Conservation (phyloP, 2,329 filamentous ascomycete genomes). For the Bisporella sp. region DNA sequence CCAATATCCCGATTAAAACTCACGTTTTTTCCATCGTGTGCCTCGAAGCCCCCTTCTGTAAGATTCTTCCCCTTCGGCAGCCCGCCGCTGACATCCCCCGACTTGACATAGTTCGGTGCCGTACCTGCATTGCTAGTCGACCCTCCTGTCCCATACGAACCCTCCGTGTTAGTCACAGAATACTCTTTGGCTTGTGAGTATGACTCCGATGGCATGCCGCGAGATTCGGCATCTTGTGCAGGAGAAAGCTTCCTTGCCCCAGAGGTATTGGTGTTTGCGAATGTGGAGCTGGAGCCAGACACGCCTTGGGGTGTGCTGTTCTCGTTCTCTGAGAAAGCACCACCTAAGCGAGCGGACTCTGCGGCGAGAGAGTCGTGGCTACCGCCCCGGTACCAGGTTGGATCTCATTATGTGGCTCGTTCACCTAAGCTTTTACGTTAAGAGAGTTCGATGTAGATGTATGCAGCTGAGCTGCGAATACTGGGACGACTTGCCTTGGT, state of each 20-base stretch:
- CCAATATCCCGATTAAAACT: slow-evolving; percentile 35
- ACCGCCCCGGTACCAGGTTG: slow-evolving; percentile 59
- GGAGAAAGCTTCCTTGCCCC: slow-evolving; percentile 42
- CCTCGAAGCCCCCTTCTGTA: slow-evolving; percentile 23
- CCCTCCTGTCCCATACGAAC: slow-evolving; percentile 8
- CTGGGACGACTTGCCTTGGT: slow-evolving; percentile 42
- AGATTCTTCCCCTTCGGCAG: slow-evolving; percentile 24
- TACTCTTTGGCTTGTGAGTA: slow-evolving; percentile 14
- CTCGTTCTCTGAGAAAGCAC: slow-evolving; percentile 54
- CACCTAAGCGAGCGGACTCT: slow-evolving; percentile 56
- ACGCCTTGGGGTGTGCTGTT: slow-evolving; percentile 43
- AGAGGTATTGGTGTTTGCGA: slow-evolving; percentile 49
- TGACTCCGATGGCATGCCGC: slow-evolving; percentile 7
- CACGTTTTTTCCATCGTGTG: slow-evolving; percentile 22
- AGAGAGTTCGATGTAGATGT: neutral
- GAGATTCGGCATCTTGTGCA: slow-evolving; percentile 19
- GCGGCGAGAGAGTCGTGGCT: slow-evolving; percentile 65
- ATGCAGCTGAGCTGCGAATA: too few relatives aligned
- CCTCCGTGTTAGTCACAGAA: slow-evolving; percentile 9
- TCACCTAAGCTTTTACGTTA: slow-evolving; percentile 36
- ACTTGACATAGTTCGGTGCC: slow-evolving; percentile 21
- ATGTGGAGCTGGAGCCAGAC: slow-evolving; percentile 43
- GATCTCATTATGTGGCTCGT: slow-evolving; percentile 38
- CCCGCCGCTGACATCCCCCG: slow-evolving; percentile 11
- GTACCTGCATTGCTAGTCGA: slow-evolving; percentile 10